Base-by-base conservation (phyloP, 139 green algal species). In the Deuterostichococcus epilithicus region DNA sequence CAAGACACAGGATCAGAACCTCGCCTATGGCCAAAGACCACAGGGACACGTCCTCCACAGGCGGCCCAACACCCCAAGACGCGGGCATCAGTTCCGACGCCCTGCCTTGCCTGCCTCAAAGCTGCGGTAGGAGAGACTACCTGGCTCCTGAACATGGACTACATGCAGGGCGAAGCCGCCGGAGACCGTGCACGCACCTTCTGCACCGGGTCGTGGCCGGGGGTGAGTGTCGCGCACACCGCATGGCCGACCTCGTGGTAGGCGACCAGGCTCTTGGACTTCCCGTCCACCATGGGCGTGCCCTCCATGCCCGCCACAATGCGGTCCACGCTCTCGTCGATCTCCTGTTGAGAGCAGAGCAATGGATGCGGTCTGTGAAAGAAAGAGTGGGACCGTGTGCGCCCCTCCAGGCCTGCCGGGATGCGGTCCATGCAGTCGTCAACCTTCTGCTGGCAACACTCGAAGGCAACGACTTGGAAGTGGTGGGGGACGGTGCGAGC, bases 181-280 rank as follows among this genome's bases (percentile, higher is more conserved):
- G n/a, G n/a, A n/a, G n/a, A n/a, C n/a, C n/a, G 38, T 18, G 23
- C 3, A 33, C 44, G 22, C 23, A 37, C 38, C 91, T 99, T 99
- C 90, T 99, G 96, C 73, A 99, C 96, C 15, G 94, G 81, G 85
- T 99, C 96, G 81, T 99, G 96, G 68, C 96, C 96, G 30, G 93
- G 84, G 5, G 90, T 97, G 36, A 99, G 83, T 32, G 94, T 98
- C 52, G 88, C 96, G 83, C 96, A 99, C 52, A 99, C 89, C 68
- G 96, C 96, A 74, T 99, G 96, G 71, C 96, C 96, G 25, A 99
- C 94, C 85, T 98, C 94, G 81, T 98, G 94, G 86, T 98, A 99
- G 4, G 95, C 95, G 23, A 98, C 95, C 70, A 99, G 90, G 34
- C 77, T 88, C 91, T 99, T 99, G 87, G 84, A 88, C 91, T 98